Base-by-base conservation (phyloP, 768 basidiomycete species). In the Mrakia blollopis region DNA sequence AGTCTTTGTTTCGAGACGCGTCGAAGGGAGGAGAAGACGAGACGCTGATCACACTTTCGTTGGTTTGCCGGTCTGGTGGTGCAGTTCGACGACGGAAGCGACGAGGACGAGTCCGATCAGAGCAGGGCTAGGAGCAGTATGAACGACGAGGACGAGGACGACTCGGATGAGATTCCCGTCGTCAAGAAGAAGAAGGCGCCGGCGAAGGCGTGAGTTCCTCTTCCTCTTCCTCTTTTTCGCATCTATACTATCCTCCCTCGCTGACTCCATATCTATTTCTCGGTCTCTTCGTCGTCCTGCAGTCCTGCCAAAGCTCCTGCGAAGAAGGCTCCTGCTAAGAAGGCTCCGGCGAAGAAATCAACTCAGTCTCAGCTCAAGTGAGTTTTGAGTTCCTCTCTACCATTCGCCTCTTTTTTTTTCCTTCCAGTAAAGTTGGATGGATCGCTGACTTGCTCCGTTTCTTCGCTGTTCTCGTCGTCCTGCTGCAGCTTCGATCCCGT, bases 71-170 rank as follows among this genome's bases (percentile, higher is more conserved):
- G 47, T 21, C 2, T 21, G 81, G 92, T 91, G 4, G 92, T 92
- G 91, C 85, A 87, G 85, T 89, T 91, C 88, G 91, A 93, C 68
- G 82, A 92, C 65, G 91, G 91, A 65, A 57, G 57, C 8, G 78
- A 83, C 63, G 41, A 63, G 63, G n/a, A 37, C 47, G 41, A 52
- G 18, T 61, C 44, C 28, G 44, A 37, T 11, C 32, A 30, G 23
- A 76, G 50, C 50, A 79, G 50, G 75, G 78, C 73, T 80, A 81
- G 86, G 2, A 68, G 39, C 39, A 62, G 50, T 82, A 83, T n/a
- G 72, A 88, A 85, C 84, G 32, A 88, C 85, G 83, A 85, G 25
- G 90, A 87, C 44, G 89, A 84, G 84, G 87, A 87, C 83, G 87
- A 87, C 28, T 86, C 87, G 25, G 79, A 81, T 16, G 75, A 74